phyloP scores from a whole-genome alignment of 2,329 filamentous ascomycete species.

The Claviceps cyperi region DNA sequence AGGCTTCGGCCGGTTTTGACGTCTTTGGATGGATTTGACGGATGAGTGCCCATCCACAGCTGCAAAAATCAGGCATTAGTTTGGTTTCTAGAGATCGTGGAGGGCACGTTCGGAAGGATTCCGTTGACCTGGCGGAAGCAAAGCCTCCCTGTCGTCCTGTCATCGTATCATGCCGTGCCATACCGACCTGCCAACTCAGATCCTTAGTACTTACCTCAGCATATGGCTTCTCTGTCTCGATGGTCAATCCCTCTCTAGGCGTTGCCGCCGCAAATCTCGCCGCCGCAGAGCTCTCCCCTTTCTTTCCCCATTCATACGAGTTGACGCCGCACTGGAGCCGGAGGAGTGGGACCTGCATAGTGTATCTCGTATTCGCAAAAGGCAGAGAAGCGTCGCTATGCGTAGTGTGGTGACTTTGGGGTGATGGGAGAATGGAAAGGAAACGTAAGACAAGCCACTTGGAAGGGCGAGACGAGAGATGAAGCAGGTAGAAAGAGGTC shows the following conservation, averaged over 20 bases:
- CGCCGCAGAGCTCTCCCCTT: slow-evolving; percentile 73
- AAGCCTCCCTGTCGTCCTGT: too few species aligned
- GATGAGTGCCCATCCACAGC: slow-evolving; percentile 99
- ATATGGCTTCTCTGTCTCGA: slow-evolving; percentile 82
- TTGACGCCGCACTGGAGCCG: slow-evolving; percentile 86
- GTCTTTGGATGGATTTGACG: slow-evolving; percentile 87
- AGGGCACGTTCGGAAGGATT: too few species aligned
- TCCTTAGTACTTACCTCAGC: slow-evolving; percentile 51
- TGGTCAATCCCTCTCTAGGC: slow-evolving; percentile 54
- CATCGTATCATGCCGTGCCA: too few species aligned
- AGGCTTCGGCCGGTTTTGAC: slow-evolving; percentile 70
- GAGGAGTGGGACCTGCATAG: slow-evolving; percentile 66
- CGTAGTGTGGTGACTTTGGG: too few species aligned
- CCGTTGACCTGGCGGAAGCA: too few species aligned
- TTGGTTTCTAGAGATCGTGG: not conserved
- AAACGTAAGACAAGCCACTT: too few species aligned
- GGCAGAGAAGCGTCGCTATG: not conserved
- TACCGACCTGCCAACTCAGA: too few species aligned
- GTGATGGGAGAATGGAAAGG: too few species aligned
- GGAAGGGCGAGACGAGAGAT: too few species aligned
- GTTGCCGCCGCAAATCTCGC: slow-evolving; percentile 83
- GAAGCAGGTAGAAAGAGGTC: too few species aligned
- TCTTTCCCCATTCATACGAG: slow-evolving; percentile 98
- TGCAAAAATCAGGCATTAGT: slow-evolving; percentile 20
- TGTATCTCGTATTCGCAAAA: not conserved